These are phyloP conservation scores for Daldinia sp. DNA, from an alignment of 2,329 filamentous ascomycete species.

Conservation along the genomic window DNA sequence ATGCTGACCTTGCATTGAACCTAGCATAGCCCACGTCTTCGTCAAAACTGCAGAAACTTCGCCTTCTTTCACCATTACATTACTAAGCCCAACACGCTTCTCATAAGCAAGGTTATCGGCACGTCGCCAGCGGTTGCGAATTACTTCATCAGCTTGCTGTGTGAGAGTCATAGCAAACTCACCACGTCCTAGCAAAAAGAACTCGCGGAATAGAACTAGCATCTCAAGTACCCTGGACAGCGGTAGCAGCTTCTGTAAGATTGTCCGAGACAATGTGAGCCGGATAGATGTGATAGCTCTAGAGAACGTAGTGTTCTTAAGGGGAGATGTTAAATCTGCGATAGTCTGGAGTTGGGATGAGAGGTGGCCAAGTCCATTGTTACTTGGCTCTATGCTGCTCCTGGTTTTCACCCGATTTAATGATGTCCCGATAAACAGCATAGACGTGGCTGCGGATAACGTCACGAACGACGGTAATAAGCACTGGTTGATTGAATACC, in stretches of 20 bases:
- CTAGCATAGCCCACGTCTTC: constrained; percentile 81
- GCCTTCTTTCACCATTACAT: constrained; percentile 81
- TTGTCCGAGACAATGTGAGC: constrained; percentile 82
- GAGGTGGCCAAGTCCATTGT: constrained; percentile 66
- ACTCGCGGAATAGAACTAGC: constrained; percentile 80
- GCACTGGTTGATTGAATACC: constrained; percentile 65
- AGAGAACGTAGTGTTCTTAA: constrained; percentile 75
- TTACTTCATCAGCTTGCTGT: constrained; percentile 81
- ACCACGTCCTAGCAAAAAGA: constrained; percentile 85
- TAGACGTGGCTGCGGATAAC: constrained; percentile 76
- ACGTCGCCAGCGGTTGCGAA: constrained; percentile 76
- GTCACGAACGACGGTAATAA: constrained; percentile 84
- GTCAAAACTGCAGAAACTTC: constrained; percentile 81
- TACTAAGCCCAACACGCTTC: constrained; percentile 66
- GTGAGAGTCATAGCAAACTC: constrained; percentile 92
- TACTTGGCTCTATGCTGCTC: constrained; percentile 54
- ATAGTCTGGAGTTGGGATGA: constrained; percentile 75
- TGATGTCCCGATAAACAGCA: constrained; percentile 90
- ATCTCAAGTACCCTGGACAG: constrained; percentile 78
- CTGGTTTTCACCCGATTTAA: constrained; percentile 80
- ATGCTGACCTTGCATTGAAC: constrained; percentile 73
- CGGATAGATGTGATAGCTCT: constrained; percentile 79
- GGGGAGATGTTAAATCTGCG: constrained; percentile 73
- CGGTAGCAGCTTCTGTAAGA: constrained; percentile 82
- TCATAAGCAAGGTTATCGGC: constrained; percentile 66